These are phyloP conservation scores for Talaromyces borbonicus DNA, from an alignment of 495 filamentous ascomycete genomes.

Conservation along the genomic window DNA sequence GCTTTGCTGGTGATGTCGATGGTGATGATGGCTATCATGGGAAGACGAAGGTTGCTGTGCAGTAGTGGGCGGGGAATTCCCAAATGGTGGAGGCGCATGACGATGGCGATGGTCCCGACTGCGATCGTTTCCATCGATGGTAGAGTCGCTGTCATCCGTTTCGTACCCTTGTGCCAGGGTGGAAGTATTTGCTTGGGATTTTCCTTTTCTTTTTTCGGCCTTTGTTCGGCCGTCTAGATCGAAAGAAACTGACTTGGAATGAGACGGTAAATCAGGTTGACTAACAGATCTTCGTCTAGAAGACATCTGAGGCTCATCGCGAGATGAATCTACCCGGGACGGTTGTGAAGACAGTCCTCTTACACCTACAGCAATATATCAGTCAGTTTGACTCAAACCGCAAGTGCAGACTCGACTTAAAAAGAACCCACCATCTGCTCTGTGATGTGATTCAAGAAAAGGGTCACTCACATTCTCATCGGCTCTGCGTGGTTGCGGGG, in stretches of 20 bases:
- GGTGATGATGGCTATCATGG: neutral
- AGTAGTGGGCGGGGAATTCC: constrained; percentile 11
- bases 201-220: neutral
- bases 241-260: constrained; percentile 31
- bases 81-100: constrained; percentile 22
- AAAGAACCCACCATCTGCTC: constrained; percentile 36
- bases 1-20: constrained; percentile 6
- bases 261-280: constrained; percentile 15
- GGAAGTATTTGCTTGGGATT: neutral
- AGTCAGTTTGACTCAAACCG: neutral
- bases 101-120: constrained; percentile 14
- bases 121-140: constrained; percentile 18
- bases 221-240: constrained; percentile 15
- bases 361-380: constrained; percentile 17
- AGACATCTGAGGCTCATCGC: constrained; percentile 3
- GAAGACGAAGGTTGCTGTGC: constrained; percentile 9
- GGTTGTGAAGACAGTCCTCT: constrained; percentile 7
- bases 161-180: constrained; percentile 26
- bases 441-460: constrained; percentile 26
- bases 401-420: constrained; percentile 4
- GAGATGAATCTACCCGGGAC: neutral
- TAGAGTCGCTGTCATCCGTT: constrained; percentile 35
- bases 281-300: constrained; percentile 14
- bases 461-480: constrained; percentile 50
- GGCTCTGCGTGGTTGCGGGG: constrained; percentile 32